Evolutionary conservation across 352 stramenopile genomes (phyloP), one percentile per base, ranked within the genome.

Genomic region (Phytophthora brassicae): DNA sequence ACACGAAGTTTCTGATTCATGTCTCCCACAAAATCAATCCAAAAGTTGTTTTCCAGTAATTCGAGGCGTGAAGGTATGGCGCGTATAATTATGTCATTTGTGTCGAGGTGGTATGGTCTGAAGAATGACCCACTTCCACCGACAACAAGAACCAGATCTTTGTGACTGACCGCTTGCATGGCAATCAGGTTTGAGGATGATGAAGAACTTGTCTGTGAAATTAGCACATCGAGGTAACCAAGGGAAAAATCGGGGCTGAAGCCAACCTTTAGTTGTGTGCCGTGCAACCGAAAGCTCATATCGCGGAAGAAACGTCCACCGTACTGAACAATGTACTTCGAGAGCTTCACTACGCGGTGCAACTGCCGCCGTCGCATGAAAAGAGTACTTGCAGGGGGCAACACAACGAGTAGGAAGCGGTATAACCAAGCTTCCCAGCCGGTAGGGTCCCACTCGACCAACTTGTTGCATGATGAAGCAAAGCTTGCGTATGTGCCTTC

Each of bases 211-310:
- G 62, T 63, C 22, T 70, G 66, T 12, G 75, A 74, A 33, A 89
- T 81, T 6, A 95, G 56, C 9, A 95, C 76, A 31, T 95, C 86
- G 9, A 95, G 70, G 43, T 94, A 95, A 46, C 77, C 81, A 23
- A 94, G 77, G 6, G 83, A 93, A 60, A 94, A 92, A 62, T 95
- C 86, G 13, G 84, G 60, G 42, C 84, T 94, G 70, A 93, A 94
- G 8, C 86, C 86, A 51, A 95, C 68, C 48, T 94, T 92, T 16
- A 92, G 69, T 49, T 88, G 75, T 28, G 79, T 86, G 16, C 83
- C 80, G 55, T 92, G 82, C 17, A 86, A 77, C 14, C 84, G 82
- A 55, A 92, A 88, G 51, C 88, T 89, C 41, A 92, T 78, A 54
- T 93, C 84, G 31, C 86, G 84, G 35, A 92, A 91, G 49, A 95